Base-by-base conservation (phyloP, 805 yeast genomes). In the Hanseniaspora lachancei region DNA sequence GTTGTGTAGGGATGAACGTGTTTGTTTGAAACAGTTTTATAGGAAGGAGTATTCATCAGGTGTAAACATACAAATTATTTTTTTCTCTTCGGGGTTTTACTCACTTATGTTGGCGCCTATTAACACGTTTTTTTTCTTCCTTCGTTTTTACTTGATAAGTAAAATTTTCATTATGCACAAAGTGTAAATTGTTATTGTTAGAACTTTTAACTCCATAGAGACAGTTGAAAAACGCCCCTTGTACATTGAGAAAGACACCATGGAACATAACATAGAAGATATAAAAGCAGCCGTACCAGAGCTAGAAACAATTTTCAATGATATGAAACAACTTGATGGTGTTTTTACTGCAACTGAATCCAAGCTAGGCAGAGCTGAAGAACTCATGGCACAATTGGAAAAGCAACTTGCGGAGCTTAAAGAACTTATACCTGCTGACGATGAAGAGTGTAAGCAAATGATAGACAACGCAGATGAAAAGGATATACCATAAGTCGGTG, bases 241-340 rank as follows among this genome's bases (percentile, higher is more conserved):
- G 29, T 4, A 27, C 29, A 27, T 27, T 27, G 8, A 82, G 79
- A 62, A 79, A 80, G 58, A 80, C 85, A 3, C 80, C 64, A n/a
- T 78, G 64, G n/a, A 70, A 61, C 2, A 75, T 74, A 3, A 80
- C 75, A 60, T 77, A 77, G 9, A 72, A 65, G 3, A 78, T 77
- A 54, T 75, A 77, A 24, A 71, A 61, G 13, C 52, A 49, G 38
- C 53, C 47, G 12, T 51, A 29, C 2, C 63, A 58, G 5, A 63
- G 57, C 27, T 61, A 60, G 47, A 27, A n/a, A 41, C 65, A 55
- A 36, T 63, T 63, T 41, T 40, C 21, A 29, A 29, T 27, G 38
- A 49, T 16, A 15, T 48, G 20, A 35, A 35, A 15, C 27, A 20
- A 15, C 21, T 47, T 12, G 27, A 35, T 9, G 21, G 32, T 47